Conservation (phyloP, 2,329 filamentous ascomycete genomes). For the Chlorencoelia australis region DNA sequence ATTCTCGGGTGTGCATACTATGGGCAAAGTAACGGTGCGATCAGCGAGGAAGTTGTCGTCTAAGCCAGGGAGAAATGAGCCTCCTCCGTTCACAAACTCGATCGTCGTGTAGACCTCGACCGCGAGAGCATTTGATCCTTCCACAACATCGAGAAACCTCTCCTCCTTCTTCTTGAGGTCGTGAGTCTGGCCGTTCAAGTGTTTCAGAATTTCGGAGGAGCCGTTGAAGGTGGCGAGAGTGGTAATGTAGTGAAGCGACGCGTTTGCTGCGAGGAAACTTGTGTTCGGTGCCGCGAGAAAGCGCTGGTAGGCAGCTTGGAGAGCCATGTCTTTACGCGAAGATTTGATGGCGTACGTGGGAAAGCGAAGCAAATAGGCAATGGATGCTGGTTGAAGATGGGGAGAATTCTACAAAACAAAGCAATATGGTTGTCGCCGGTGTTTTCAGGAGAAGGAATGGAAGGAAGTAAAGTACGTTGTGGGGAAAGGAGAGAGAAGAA, state of each 20-base stretch:
- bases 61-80: conserved; percentile 75
- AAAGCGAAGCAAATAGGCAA: too few species aligned
- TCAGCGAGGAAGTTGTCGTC: conserved; percentile 93
- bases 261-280: conserved; percentile 52
- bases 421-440: not conserved
- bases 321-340: conserved; percentile 31
- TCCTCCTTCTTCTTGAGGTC: conserved; percentile 77
- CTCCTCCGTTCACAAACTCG: conserved; percentile 73
- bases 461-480: too few species aligned
- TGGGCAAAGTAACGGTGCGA: conserved; percentile 64
- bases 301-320: conserved; percentile 53
- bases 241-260: conserved; percentile 78
- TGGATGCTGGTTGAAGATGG: conserved; percentile 1
- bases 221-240: conserved; percentile 69
- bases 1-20: conserved; percentile 48
- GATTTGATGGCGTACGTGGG: not conserved
- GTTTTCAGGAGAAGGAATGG: not conserved
- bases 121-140: conserved; percentile 59
- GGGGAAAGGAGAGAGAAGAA: not conserved
- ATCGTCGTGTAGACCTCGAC: conserved; percentile 74
- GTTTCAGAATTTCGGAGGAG: conserved; percentile 69
- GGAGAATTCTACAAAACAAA: not conserved
- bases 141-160: conserved; percentile 62
- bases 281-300: conserved; percentile 60
- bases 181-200: conserved; percentile 60